Conservation (phyloP, 2,329 filamentous ascomycete species). For the Colletotrichum endophyticum region DNA sequence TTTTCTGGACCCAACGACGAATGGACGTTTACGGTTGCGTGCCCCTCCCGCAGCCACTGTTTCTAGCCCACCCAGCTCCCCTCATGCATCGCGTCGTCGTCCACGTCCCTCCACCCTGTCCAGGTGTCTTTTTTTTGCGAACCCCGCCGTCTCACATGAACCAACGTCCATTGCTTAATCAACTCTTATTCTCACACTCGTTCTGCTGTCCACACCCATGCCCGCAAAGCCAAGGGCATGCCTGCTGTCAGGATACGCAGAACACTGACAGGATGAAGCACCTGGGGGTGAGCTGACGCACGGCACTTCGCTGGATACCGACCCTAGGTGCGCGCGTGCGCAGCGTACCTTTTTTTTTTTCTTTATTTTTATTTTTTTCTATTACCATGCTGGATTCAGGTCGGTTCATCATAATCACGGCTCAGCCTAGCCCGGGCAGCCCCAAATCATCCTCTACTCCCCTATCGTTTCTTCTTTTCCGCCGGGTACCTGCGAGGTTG, state of each 20-base stretch:
- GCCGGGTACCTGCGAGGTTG: background rate
- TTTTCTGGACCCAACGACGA: background rate
- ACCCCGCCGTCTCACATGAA: constrained; percentile 6
- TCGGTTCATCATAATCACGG: constrained; percentile 2
- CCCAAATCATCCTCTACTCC: background rate
- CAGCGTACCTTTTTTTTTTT: background rate
- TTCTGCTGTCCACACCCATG: background rate
- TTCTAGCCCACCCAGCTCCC: background rate
- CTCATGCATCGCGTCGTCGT: background rate
- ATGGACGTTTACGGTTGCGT: background rate
- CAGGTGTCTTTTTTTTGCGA: background rate
- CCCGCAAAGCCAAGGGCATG: background rate
- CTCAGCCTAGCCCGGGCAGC: constrained; percentile 1
- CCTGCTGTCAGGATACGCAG: background rate
- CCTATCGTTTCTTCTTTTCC: background rate
- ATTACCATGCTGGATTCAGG: background rate
- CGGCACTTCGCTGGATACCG: background rate
- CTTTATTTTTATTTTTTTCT: background rate
- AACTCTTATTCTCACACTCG: background rate
- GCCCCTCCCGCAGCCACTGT: background rate
- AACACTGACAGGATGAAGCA: background rate
- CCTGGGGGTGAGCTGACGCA: background rate
- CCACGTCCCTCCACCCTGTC: background rate
- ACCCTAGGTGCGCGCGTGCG: background rate
- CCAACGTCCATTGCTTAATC: background rate